phyloP scores from a whole-genome alignment of 371 early-diverging fungal genomes.

The Syncephalastrum monosporum region DNA sequence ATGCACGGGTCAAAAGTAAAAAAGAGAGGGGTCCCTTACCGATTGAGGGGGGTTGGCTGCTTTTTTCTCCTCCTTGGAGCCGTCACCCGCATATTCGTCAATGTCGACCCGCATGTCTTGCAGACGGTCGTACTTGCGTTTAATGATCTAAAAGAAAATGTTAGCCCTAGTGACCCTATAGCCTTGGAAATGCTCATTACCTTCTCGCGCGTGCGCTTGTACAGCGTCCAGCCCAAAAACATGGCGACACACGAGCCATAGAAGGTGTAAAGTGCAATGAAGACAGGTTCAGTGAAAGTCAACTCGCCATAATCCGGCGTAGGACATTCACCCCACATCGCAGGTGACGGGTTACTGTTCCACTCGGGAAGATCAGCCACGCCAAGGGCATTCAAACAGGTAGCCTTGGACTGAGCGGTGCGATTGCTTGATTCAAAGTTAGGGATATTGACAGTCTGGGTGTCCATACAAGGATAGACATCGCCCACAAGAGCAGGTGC shows the following conservation, averaged over 20 bases:
- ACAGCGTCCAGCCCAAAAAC: slow-evolving; percentile 51
- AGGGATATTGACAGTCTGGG: slow-evolving; percentile 30
- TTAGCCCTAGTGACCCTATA: slow-evolving; percentile 2
- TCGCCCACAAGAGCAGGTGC: slow-evolving; percentile 26
- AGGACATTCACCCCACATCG: slow-evolving; percentile 59
- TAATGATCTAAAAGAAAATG: not conserved
- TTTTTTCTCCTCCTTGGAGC: slow-evolving; percentile 11
- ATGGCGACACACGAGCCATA: slow-evolving; percentile 62
- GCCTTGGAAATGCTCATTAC: slow-evolving; percentile 8
- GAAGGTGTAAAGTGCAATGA: slow-evolving; percentile 51
- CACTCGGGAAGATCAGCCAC: slow-evolving; percentile 35
- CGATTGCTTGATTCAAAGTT: slow-evolving; percentile 47
- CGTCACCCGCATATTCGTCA: slow-evolving; percentile 5
- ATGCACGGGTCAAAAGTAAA: not conserved
- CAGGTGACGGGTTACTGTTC: slow-evolving; percentile 24
- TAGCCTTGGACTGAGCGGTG: slow-evolving; percentile 30
- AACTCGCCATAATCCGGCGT: slow-evolving; percentile 44
- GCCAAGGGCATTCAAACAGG: slow-evolving; percentile 36
- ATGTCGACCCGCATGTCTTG: slow-evolving; percentile 1
- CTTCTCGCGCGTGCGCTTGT: slow-evolving; percentile 52
- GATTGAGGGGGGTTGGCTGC: slow-evolving; percentile 9
- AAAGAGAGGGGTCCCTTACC: not conserved
- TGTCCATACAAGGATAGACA: slow-evolving; percentile 28
- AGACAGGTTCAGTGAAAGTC: slow-evolving; percentile 38
- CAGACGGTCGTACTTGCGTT: slow-evolving; percentile 3